Evolutionary conservation across 2,329 filamentous ascomycete species (phyloP).

Genomic region (Neopestalotiopsis rosae): DNA sequence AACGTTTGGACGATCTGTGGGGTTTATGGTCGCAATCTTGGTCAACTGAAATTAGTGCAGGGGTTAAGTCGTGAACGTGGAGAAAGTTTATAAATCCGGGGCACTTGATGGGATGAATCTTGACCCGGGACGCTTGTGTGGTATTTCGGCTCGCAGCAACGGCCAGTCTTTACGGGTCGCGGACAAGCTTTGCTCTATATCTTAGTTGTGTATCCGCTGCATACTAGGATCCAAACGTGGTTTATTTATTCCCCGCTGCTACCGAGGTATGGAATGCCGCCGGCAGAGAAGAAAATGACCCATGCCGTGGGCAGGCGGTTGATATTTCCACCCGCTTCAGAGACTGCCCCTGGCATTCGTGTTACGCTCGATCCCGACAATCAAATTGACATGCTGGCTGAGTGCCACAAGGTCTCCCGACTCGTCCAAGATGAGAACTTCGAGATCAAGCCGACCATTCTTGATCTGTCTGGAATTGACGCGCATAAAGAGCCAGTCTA

Average conservation of each 20-base stretch:
- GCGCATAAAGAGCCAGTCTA: constrained; percentile 70
- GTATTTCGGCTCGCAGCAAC: background rate
- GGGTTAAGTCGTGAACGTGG: background rate
- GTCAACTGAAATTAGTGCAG: background rate
- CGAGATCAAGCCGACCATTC: constrained; percentile 33
- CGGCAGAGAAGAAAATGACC: no score
- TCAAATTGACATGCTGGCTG: constrained; percentile 36
- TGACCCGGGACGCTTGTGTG: background rate
- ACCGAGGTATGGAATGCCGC: no score
- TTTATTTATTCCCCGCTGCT: no score
- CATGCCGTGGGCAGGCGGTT: no score
- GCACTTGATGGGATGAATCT: background rate
- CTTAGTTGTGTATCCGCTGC: no score
- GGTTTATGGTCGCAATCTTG: background rate
- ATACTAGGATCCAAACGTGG: no score
- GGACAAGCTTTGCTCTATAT: no score
- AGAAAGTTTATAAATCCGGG: background rate
- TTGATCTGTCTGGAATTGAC: constrained; percentile 38
- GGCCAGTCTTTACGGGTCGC: no score
- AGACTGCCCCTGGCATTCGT: background rate
- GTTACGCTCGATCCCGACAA: constrained; percentile 33
- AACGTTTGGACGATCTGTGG: background rate
- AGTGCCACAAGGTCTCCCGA: constrained; percentile 33
- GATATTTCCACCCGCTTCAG: background rate
- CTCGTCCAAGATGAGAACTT: constrained; percentile 34